These are phyloP conservation scores for Raphidocelis subcapitata DNA, from an alignment of 139 green algal genomes.

Conservation along the genomic window DNA sequence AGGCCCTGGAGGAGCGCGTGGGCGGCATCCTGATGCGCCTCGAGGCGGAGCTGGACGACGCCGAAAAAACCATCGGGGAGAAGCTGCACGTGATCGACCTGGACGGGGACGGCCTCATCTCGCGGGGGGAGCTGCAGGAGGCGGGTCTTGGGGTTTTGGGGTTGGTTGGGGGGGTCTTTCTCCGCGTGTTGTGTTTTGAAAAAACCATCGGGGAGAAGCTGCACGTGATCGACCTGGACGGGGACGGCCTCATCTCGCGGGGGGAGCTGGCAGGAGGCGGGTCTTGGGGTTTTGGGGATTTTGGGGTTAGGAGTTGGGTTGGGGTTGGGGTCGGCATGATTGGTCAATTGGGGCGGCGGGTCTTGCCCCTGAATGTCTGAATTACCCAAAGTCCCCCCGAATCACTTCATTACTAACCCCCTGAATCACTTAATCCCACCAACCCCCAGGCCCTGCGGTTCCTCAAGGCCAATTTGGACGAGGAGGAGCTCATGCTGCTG, in stretches of 20 bases:
- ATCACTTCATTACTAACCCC: background rate
- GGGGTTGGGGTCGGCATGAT: too few relatives aligned
- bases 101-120: conserved; percentile 75
- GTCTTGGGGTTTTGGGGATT: background rate
- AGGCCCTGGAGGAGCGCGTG: conserved; percentile 52
- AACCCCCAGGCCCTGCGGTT: conserved; percentile 53
- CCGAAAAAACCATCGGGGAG: conserved; percentile 55
- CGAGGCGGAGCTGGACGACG: conserved; percentile 80
- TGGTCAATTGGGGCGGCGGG: too few relatives aligned
- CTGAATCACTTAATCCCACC: background rate
- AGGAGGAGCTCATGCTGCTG: conserved; percentile 64
- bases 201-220: conserved; percentile 45
- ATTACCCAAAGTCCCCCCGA: background rate
- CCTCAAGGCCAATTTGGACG: conserved; percentile 66
- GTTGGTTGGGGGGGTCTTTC: too few relatives aligned
- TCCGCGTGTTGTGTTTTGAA: background rate
- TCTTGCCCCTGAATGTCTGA: too few relatives aligned
- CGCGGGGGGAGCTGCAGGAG: conserved; percentile 54
- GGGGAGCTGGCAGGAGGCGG: conserved; percentile 58
- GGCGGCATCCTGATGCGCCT: conserved; percentile 70
- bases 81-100: conserved; percentile 73
- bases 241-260: conserved; percentile 63
- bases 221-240: conserved; percentile 75
- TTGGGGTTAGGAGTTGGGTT: too few relatives aligned
- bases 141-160: conserved; percentile 1